Percentiles rank a stretch among this genome's conserved stretches.
Evolutionary conservation across 164 flowering plant genomes (phyloP).

Genomic region (Tetrastigma voinierianum): DNA sequence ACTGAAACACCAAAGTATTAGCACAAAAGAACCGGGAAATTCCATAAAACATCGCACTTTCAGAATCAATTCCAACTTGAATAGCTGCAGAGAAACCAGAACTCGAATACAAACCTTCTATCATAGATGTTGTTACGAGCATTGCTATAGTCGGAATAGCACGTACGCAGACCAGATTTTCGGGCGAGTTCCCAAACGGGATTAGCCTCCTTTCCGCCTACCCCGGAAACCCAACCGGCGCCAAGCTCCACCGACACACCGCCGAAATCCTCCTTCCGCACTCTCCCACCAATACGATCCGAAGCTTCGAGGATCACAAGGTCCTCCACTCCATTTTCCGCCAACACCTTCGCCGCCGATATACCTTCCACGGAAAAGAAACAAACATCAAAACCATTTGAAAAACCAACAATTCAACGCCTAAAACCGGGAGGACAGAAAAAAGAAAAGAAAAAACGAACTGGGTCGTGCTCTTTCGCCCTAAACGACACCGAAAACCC

Average conservation of each 20-base stretch:
- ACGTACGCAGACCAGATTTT: constrained; percentile 58
- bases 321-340: constrained; percentile 76
- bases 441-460: neutral
- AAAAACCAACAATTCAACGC: neutral
- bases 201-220: constrained; percentile 75
- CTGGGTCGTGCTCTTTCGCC: too few relatives aligned
- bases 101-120: constrained; percentile 41
- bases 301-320: constrained; percentile 77
- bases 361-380: constrained; percentile 43
- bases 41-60: neutral
- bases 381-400: neutral
- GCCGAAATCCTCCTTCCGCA: constrained; percentile 67
- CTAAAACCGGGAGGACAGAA: neutral
- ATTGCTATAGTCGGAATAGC: constrained; percentile 85
- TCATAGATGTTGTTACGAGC: constrained; percentile 89
- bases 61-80: too few relatives aligned
- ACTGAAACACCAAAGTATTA: constrained; percentile 31
- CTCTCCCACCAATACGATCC: constrained; percentile 85
- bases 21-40: neutral
- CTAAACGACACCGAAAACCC: too few relatives aligned
- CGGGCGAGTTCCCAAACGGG: constrained; percentile 89
- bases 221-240: constrained; percentile 94
- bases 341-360: constrained; percentile 78
- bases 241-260: constrained; percentile 83
- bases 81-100: neutral